phyloP scores from a whole-genome alignment of 192 early-diverging fungal species.

The Phycomyces blakesleeanus region DNA sequence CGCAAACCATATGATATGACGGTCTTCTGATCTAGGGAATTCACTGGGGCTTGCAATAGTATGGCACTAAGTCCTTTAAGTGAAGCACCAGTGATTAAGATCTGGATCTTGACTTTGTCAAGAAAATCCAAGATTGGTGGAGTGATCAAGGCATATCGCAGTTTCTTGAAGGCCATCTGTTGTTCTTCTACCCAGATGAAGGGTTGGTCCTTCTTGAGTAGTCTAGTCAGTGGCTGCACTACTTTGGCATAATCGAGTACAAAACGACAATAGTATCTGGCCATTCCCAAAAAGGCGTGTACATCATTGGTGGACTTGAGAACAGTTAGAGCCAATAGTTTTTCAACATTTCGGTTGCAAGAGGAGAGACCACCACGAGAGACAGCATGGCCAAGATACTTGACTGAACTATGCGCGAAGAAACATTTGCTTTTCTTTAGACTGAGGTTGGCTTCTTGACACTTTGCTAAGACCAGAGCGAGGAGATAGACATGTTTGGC shows the following conservation, averaged over 20 bases:
- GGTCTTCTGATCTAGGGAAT: background rate
- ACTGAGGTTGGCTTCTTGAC: background rate
- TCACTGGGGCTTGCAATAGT: slow-evolving; percentile 3
- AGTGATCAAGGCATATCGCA: background rate
- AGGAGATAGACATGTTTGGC: slow-evolving; percentile 24
- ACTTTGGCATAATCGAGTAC: slow-evolving; percentile 30
- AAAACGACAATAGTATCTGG: slow-evolving; percentile 37
- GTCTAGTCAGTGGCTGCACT: slow-evolving; percentile 13
- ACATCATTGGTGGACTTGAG: slow-evolving; percentile 20
- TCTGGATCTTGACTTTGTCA: background rate
- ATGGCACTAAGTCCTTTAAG: background rate
- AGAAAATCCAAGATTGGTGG: slow-evolving; percentile 12
- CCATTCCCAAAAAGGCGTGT: slow-evolving; percentile 25
- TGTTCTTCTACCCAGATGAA: slow-evolving; percentile 13
- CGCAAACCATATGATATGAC: slow-evolving; percentile 5
- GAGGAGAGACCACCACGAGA: background rate
- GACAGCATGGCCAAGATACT: slow-evolving; percentile 8
- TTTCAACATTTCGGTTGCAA: background rate
- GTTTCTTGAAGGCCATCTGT: background rate
- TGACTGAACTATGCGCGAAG: background rate
- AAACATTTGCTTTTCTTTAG: background rate
- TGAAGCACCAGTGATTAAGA: slow-evolving; percentile 1
- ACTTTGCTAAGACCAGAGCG: slow-evolving; percentile 10
- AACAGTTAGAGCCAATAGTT: slow-evolving; percentile 16
- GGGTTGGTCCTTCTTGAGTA: slow-evolving; percentile 22